Evolutionary conservation across 2,329 filamentous ascomycete species (phyloP), one percentile per base, ranked within the genome.

Genomic region (Fusarium clavum): DNA sequence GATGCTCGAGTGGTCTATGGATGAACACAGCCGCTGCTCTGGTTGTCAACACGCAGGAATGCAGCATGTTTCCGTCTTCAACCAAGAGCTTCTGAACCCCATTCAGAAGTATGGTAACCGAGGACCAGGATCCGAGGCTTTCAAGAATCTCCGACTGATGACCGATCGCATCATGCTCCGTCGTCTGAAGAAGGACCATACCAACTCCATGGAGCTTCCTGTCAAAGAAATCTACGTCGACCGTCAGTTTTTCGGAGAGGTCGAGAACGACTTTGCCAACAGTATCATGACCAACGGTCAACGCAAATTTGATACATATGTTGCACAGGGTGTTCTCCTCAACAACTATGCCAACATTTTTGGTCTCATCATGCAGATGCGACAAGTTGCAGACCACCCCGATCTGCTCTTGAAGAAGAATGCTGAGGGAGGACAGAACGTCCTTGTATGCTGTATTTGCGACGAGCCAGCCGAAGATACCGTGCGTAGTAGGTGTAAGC

Each of bases 281-380:
- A 97, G 94, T 75, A 97, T 99, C 84, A 99, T 98, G 94, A 93
- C 90, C 18, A 97, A 93, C 77, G 92, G 93, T 10, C 88, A 91
- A 62, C 91, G 96, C 66, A 91, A 94, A 74, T 99, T 98, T 72
- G 93, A 98, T 77, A 98, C 94, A 0, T 99, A 98, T 72, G 96
- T 98, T 40, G 92, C 94, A 20, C 93, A 94, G 69, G 94, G 94
- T 83, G 95, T 98, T 22, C 89, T 99, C 80, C 87, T 99, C 66
- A 94, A 98, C 84, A 97, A 98, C 78, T 98, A 98, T 74, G 96
- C 96, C 83, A 99, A 99, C 79, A 98, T 99, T 71, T 99, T 99
- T 76, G 95, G 94, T 77, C 87, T 99, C 58, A 98, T 99, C 77
- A 98, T 98, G 94, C 94, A 97, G 80, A 98, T 99, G 95, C 92